phyloP scores from a whole-genome alignment of 345 rosid genomes.

The Sisymbrium irio region DNA sequence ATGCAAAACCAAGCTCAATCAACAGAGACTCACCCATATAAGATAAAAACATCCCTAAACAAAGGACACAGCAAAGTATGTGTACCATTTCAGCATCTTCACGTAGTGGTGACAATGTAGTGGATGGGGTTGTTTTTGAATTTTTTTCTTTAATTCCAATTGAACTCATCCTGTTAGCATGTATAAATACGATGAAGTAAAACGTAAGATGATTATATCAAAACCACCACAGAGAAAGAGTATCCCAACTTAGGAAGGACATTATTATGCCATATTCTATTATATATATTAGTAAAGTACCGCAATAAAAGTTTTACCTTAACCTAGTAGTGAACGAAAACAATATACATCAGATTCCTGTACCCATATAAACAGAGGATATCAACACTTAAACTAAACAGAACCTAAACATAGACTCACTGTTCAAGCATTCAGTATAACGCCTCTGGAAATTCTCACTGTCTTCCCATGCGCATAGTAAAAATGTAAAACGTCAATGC shows the following conservation, averaged over 20 bases:
- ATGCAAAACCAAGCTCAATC: slow-evolving; percentile 12
- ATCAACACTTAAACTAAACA: slow-evolving; percentile 10
- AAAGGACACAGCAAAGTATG: not conserved
- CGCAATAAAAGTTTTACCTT: slow-evolving; percentile 49
- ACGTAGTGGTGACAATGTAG: slow-evolving; percentile 58
- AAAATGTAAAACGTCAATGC: slow-evolving; percentile 88
- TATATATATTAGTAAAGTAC: slow-evolving; percentile 1
- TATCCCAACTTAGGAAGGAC: slow-evolving; percentile 4
- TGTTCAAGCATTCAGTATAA: slow-evolving; percentile 94
- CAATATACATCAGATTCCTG: slow-evolving; percentile 88
- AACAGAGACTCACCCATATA: slow-evolving; percentile 6
- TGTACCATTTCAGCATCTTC: slow-evolving; percentile 92
- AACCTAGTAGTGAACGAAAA: slow-evolving; percentile 91
- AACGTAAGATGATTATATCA: slow-evolving; percentile 1
- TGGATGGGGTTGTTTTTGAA: slow-evolving; percentile 63
- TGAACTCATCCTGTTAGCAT: slow-evolving; percentile 62
- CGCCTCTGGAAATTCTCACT: slow-evolving; percentile 81
- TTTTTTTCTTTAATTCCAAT: slow-evolving; percentile 48
- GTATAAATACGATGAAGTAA: slow-evolving; percentile 11
- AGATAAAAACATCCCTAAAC: not conserved
- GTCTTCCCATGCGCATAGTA: slow-evolving; percentile 93
- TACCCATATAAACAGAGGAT: slow-evolving; percentile 19
- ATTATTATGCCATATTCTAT: not conserved
- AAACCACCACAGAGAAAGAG: slow-evolving; percentile 12
- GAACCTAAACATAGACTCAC: slow-evolving; percentile 47